Evolutionary conservation across 371 early-diverging fungal genomes (phyloP).

Genomic region (Mortierella sp.): DNA sequence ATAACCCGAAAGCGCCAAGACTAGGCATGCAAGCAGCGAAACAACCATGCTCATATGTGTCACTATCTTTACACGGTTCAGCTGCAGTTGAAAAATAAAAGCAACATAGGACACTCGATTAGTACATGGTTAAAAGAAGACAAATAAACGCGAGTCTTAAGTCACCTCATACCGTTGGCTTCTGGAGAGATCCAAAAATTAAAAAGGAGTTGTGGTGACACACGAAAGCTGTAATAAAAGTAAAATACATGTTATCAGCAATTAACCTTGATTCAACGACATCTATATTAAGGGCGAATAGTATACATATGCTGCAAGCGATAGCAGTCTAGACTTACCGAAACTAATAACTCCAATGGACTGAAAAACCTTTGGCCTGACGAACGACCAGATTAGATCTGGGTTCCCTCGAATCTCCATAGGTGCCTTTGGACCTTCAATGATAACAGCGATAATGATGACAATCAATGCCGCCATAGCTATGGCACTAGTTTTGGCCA

Average conservation of each 20-base stretch:
- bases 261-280: not conserved
- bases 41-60: slow-evolving; percentile 79
- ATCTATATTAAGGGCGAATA: not conserved
- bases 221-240: slow-evolving; percentile 72
- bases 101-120: not conserved
- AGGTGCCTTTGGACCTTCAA: slow-evolving; percentile 77
- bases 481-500: slow-evolving; percentile 84
- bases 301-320: not conserved
- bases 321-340: slow-evolving; percentile 60
- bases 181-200: slow-evolving; percentile 81
- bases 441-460: slow-evolving; percentile 76
- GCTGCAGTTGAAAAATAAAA: slow-evolving; percentile 26
- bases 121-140: not conserved
- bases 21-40: slow-evolving; percentile 74
- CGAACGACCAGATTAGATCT: slow-evolving; percentile 61
- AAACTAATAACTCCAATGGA: slow-evolving; percentile 87
- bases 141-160: not conserved
- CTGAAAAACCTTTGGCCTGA: slow-evolving; percentile 75
- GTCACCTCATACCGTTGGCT: slow-evolving; percentile 64
- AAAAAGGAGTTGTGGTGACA: slow-evolving; percentile 89
- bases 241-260: not conserved
- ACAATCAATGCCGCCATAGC: slow-evolving; percentile 81
- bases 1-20: slow-evolving; percentile 77
- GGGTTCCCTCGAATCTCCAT: slow-evolving; percentile 66
- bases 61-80: slow-evolving; percentile 80